phyloP scores from a whole-genome alignment of 1,139 yeast species.

The Yamadazyma mexicana region DNA sequence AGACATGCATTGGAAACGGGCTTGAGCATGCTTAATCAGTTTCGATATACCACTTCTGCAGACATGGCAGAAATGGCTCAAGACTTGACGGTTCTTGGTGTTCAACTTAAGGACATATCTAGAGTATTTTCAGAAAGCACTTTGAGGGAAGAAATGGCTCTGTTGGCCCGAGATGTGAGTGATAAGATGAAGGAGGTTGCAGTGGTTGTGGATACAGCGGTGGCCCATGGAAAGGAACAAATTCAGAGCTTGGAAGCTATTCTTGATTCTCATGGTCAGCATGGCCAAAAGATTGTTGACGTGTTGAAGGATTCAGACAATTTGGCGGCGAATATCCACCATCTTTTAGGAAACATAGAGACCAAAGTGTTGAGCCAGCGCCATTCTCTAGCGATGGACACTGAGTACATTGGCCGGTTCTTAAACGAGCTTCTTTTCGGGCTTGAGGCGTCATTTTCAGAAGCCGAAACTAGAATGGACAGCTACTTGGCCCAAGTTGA shows the following conservation, averaged over 20 bases:
- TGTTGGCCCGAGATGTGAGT: constrained; percentile 8
- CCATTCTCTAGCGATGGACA: neutral
- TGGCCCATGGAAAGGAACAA: constrained; percentile 1
- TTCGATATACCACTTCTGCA: constrained; percentile 4
- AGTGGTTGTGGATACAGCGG: constrained; percentile 1
- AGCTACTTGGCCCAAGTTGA: constrained; percentile 7
- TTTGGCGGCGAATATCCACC: constrained; percentile 3
- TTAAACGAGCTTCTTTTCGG: constrained; percentile 9
- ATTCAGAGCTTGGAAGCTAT: neutral
- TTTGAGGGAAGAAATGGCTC: constrained; percentile 8
- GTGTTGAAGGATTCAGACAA: constrained; percentile 2
- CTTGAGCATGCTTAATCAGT: constrained; percentile 10
- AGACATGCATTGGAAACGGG: constrained; percentile 16
- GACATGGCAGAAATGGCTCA: constrained; percentile 16
- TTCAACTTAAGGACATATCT: constrained; percentile 13
- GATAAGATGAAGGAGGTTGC: constrained; percentile 3
- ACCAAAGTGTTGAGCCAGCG: constrained; percentile 2
- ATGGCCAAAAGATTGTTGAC: neutral
- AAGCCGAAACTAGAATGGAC: constrained; percentile 6
- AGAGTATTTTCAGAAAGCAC: constrained; percentile 7
- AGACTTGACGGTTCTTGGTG: constrained; percentile 13
- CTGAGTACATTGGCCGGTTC: constrained; percentile 4
- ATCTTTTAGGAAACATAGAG: constrained; percentile 2
- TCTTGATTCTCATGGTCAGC: neutral
- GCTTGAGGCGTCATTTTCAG: constrained; percentile 6